Percentiles rank a stretch among this genome's conserved stretches.
Conservation (phyloP, 306 rosid species). For the Quercus variabilis region DNA sequence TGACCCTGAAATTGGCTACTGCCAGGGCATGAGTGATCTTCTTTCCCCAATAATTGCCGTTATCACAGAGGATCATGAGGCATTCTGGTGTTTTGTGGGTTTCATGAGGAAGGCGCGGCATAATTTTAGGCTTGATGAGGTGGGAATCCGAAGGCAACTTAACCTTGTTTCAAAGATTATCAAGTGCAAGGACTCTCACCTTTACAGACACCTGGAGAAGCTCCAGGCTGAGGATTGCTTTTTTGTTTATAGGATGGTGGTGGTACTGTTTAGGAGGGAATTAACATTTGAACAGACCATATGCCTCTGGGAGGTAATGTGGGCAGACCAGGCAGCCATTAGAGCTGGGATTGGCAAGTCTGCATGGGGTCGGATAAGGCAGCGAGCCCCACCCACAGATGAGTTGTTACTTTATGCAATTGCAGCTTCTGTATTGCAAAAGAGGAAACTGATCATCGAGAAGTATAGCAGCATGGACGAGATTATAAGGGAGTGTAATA, state of each 20-base stretch:
- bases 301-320: slow-evolving; percentile 99
- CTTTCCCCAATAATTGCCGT: slow-evolving; percentile 89
- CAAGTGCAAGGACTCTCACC: slow-evolving; percentile 79
- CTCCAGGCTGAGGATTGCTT: slow-evolving; percentile 99
- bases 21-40: slow-evolving; percentile 99
- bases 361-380: slow-evolving; percentile 95
- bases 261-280: slow-evolving; percentile 94
- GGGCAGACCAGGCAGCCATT: slow-evolving; percentile 99
- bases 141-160: slow-evolving; percentile 94
- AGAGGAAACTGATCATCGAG: slow-evolving; percentile 85
- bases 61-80: slow-evolving; percentile 84
- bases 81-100: slow-evolving; percentile 99
- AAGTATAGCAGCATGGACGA: slow-evolving; percentile 99
- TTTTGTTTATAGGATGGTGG: slow-evolving; percentile 97
- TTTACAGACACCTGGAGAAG: slow-evolving; percentile 89
- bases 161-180: slow-evolving; percentile 79
- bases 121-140: slow-evolving; percentile 96
- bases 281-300: slow-evolving; percentile 92
- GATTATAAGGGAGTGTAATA: slow-evolving; percentile 92
- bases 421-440: slow-evolving; percentile 93
- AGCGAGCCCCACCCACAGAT: slow-evolving; percentile 95
- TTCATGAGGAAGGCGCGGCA: slow-evolving; percentile 99
- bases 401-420: slow-evolving; percentile 89
- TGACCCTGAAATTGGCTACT: slow-evolving; percentile 98
- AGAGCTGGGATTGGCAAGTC: slow-evolving; percentile 92